Base-by-base conservation (phyloP, 164 flowering plant genomes). In the Piper betle region DNA sequence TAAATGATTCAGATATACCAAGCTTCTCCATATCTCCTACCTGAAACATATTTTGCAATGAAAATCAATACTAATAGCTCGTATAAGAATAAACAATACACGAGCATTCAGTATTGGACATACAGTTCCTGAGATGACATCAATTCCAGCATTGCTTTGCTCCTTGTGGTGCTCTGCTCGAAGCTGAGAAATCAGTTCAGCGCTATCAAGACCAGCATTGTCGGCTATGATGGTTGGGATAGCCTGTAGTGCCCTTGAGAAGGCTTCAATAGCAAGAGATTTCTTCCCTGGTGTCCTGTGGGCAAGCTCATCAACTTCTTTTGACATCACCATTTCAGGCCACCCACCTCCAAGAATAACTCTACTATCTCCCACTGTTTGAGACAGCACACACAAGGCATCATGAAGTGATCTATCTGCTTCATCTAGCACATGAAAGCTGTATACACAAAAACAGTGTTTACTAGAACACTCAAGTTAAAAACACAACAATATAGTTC, bases 241-340 rank as follows among this genome's bases (percentile, higher is more conserved):
- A 18, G 97, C 82, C 63, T 74, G 70, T 39, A 93, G 96, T 11
- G 97, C 95, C 55, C 82, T 73, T 11, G 99, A 86, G 70, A 90
- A 93, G 53, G 97, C 97, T 64, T 93, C 99, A 52, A 93, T 90
- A 9, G 99, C 97, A 73, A 81, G 97, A 56, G 99, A 88, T 69
- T 78, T 90, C 73, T 93, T 93, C 54, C 99, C 99, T 55, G 97
- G 97, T 62, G 99, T 94, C 68, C 70, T 86, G 20, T 87, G 75
- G 18, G 97, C 99, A 71, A 93, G 74, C 61, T 86, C 95, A 78
- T 93, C 99, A 58, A 93, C 92, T 66, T 81, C 96, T 75, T 85
- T 93, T 39, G 97, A 81, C 99, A 93, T 91, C 65, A 88, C 84
- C 99, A 93, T 88, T 83, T 93, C 99, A 53, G 99, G 97, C 97